Evolutionary conservation across 257 asterid species (phyloP).

Genomic region (Rauvolfia tetraphylla): DNA sequence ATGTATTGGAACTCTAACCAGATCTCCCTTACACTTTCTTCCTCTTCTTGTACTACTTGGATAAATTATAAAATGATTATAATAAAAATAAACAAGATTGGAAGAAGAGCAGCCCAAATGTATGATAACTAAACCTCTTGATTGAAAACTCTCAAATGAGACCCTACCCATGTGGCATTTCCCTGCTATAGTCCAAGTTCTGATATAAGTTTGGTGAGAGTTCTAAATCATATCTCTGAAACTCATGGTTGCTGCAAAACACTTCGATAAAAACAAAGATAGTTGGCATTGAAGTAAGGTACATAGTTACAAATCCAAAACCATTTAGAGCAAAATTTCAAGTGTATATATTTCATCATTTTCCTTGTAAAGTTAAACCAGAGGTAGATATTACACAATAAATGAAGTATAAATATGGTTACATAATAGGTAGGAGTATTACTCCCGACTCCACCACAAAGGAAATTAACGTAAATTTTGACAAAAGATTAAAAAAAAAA

Average conservation of each 20-base stretch:
- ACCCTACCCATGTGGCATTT: conserved; percentile 22
- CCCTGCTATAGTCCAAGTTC: conserved; percentile 6
- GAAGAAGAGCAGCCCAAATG: background rate
- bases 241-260: background rate
- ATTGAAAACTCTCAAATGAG: conserved; percentile 8
- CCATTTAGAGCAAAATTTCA: background rate
- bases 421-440: too few species aligned
- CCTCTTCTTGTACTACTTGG: background rate
- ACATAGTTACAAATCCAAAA: background rate
- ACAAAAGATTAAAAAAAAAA: too few species aligned
- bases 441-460: too few species aligned
- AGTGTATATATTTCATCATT: too few species aligned
- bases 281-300: background rate
- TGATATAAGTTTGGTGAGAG: conserved; percentile 9
- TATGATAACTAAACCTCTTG: background rate
- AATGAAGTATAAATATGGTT: too few species aligned
- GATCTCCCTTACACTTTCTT: background rate
- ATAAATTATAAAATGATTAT: background rate
- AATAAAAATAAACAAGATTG: background rate
- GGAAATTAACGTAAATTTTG: too few species aligned
- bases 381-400: too few species aligned
- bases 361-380: too few species aligned
- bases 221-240: background rate
- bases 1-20: conserved; percentile 13
- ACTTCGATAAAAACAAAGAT: background rate